Percentiles rank a stretch among this genome's conserved stretches.
These are phyloP conservation scores for Pestalotiopsis sp. DNA, from an alignment of 2,329 filamentous ascomycete genomes.

Conservation along the genomic window DNA sequence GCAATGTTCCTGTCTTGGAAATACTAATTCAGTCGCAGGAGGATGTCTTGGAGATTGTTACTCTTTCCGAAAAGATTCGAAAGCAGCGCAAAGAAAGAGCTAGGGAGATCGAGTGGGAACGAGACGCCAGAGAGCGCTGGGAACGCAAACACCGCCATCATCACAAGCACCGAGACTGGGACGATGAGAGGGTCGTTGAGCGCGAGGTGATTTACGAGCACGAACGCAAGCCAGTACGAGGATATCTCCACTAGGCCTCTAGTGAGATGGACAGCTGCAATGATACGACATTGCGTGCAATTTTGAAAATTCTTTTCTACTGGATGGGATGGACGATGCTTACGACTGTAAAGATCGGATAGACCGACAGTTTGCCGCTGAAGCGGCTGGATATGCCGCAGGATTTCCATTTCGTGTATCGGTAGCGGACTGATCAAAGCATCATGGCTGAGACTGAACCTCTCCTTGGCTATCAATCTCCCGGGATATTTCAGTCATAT, in stretches of 20 bases:
- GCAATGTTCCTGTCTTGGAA: conserved; percentile 18
- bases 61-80: conserved; percentile 81
- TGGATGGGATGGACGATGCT: background rate
- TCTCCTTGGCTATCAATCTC: background rate
- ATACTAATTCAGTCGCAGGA: conserved; percentile 54
- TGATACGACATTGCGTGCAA: background rate
- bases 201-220: conserved; percentile 67
- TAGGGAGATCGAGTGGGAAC: conserved; percentile 59
- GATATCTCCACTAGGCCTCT: conserved; percentile 25
- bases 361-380: background rate
- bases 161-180: conserved; percentile 35
- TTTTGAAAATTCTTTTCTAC: background rate
- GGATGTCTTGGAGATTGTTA: conserved; percentile 81
- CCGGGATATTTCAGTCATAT: background rate
- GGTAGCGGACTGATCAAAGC: background rate
- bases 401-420: background rate
- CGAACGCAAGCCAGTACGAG: conserved; percentile 41
- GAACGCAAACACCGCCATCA: conserved; percentile 40
- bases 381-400: background rate
- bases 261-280: background rate
- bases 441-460: background rate
- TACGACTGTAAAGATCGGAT: background rate
- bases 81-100: conserved; percentile 55
- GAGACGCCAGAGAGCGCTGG: conserved; percentile 53
- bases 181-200: conserved; percentile 67